Base-by-base conservation (phyloP, 768 basidiomycete genomes). In the Termitomyces sp. region DNA sequence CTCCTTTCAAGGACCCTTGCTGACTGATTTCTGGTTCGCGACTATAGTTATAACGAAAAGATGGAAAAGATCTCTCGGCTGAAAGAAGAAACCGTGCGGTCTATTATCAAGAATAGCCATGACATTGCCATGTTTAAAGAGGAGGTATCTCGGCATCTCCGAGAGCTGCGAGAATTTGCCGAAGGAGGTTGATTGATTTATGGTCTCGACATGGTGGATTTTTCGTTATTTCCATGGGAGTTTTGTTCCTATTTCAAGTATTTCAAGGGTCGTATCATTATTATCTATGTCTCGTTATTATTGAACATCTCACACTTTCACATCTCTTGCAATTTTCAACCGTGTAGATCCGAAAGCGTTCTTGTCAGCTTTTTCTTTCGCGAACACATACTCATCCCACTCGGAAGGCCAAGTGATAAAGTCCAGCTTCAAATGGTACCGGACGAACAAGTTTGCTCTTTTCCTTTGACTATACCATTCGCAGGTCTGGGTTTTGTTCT, bases 81-180 rank as follows among this genome's bases (percentile, higher is more conserved):
- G 33, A 88, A 85, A 65, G 91, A 94, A 58, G 91, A 92, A 66
- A 92, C 90, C 0, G 83, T 91, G 49, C 85, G 90, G 0, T 88
- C 88, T 18, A 91, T 94, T 62, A 83, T 90, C 60, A 93, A 92
- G 79, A 92, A 88, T 71, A 89, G 89, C 67, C 90, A 89, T 63
- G 92, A 93, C 63, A 90, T 92, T 39, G 89, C 86, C 16, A 81
- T 85, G 68, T 92, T 93, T 78, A 92, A 92, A 73, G 84, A 88
- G 57, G 88, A 89, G 61, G 85, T 92, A 13, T 89, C 90, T 46
- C 82, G 82, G 57, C 85, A 87, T 67, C 79, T 94, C 33, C 80
- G 82, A 66, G 83, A 88, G 65, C 76, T 92, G 42, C 82, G 84
- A 67, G 84, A 86, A 59, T 88, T 88, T 69, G 86, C 88, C 4